Conservation (phyloP, 805 yeast species). For the Metschnikowia corniflorae region DNA sequence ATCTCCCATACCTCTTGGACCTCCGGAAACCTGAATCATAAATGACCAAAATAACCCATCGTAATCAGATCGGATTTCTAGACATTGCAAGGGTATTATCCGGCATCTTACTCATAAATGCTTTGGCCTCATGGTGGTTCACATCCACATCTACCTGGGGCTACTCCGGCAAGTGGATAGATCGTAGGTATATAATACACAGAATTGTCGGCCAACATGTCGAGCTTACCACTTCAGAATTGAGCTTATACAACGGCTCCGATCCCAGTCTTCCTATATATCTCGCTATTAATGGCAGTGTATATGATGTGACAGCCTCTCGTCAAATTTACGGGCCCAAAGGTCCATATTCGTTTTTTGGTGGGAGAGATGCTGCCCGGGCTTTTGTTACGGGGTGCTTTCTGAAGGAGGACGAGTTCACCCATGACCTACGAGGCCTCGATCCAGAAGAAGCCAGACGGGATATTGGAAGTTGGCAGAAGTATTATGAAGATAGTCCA, state of each 20-base stretch:
- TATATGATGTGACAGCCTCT: conserved; percentile 59
- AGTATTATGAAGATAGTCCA: conserved; percentile 41
- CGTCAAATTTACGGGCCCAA: conserved; percentile 54
- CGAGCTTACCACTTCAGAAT: conserved; percentile 41
- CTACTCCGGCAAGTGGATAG: conserved; percentile 47
- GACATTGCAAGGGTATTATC: conserved; percentile 44
- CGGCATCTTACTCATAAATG: conserved; percentile 46
- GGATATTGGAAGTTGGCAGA: conserved; percentile 51
- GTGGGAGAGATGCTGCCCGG: conserved; percentile 67
- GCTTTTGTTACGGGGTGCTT: conserved; percentile 73
- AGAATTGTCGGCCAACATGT: conserved; percentile 16
- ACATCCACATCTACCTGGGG: conserved; percentile 64
- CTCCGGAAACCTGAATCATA: no score
- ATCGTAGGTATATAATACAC: conserved; percentile 39
- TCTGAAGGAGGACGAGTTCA: conserved; percentile 47
- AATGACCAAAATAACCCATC: no score
- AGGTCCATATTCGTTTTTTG: conserved; percentile 53
- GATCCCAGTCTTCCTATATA: conserved; percentile 49
- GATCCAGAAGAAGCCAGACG: conserved; percentile 36
- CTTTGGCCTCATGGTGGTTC: conserved; percentile 52
- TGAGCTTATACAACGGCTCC: conserved; percentile 51
- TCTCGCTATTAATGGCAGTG: conserved; percentile 55
- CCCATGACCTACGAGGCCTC: conserved; percentile 64
- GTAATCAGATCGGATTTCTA: conserved; percentile 14
- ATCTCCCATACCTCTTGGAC: no score